These are phyloP conservation scores for Cladosporium sp. DNA, from an alignment of 2,329 filamentous ascomycete species.

Conservation along the genomic window DNA sequence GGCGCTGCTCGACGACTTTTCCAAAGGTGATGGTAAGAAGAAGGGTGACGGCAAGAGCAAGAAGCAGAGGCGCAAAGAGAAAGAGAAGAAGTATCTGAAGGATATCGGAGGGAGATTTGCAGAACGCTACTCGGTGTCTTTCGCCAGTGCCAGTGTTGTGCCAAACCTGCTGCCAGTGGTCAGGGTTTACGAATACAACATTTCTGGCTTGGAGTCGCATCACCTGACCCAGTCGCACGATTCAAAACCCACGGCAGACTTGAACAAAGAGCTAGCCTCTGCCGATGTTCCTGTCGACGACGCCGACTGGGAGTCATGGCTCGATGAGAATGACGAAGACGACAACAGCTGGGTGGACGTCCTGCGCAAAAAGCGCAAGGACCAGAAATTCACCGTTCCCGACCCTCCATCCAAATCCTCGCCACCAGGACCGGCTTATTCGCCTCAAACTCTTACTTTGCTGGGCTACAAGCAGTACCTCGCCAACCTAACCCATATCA, in stretches of 20 bases:
- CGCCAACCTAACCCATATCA: constrained; percentile 88
- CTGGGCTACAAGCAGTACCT: constrained; percentile 86
- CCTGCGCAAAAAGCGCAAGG: constrained; percentile 54
- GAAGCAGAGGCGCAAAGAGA: constrained; percentile 55
- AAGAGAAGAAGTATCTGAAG: constrained; percentile 55
- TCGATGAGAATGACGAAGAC: constrained; percentile 14
- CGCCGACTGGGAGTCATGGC: constrained; percentile 8
- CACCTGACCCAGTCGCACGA: constrained; percentile 18
- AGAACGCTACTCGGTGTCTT: constrained; percentile 78
- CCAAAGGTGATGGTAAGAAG: constrained; percentile 28
- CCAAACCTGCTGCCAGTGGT: constrained; percentile 90
- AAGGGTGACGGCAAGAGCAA: constrained; percentile 38
- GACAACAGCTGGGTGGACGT: constrained; percentile 42
- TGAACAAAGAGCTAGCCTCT: constrained; percentile 5
- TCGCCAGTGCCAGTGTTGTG: constrained; percentile 83
- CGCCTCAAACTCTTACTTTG: constrained; percentile 75
- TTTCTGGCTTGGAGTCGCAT: constrained; percentile 67
- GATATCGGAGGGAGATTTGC: constrained; percentile 78
- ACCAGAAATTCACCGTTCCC: constrained; percentile 58
- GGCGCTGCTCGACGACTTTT: constrained; percentile 27
- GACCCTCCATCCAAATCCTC: constrained; percentile 69
- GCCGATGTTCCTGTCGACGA: constrained; percentile 20
- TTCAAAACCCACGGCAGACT: neutral
- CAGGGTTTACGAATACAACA: constrained; percentile 85
- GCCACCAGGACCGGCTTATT: constrained; percentile 86